A percentile compares a stretch with the other conserved stretches of the same genome.
Conservation (phyloP, 441 rosid genomes). For the Gossypium trilobum region DNA sequence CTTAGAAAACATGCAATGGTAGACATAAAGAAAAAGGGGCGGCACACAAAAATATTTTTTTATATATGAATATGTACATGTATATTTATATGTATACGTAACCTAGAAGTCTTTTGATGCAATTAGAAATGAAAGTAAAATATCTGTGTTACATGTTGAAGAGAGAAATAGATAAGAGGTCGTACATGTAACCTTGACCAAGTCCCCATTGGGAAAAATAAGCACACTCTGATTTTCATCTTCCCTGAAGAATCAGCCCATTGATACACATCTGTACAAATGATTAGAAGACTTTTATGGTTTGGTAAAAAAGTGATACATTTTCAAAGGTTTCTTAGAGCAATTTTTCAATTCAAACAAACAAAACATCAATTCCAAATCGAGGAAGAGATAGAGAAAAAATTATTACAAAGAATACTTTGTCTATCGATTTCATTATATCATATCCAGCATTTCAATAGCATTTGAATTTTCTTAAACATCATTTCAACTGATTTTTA, state of each 20-base stretch:
- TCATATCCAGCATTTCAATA: not conserved
- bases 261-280: constrained; percentile 58
- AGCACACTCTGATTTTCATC: constrained; percentile 74
- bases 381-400: not conserved
- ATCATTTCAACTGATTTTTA: not conserved
- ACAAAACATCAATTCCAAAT: not conserved
- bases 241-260: constrained; percentile 73
- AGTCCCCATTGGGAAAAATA: constrained; percentile 74
- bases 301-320: not conserved
- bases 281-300: constrained; percentile 8
- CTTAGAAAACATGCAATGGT: not conserved
- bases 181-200: constrained; percentile 58
- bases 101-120: not conserved
- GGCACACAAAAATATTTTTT: not conserved
- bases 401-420: not conserved
- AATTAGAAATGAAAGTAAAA: not conserved
- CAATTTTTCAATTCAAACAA: not conserved
- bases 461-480: not conserved
- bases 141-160: not conserved
- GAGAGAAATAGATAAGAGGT: constrained; percentile 16
- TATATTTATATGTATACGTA: not conserved
- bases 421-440: not conserved
- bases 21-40: not conserved
- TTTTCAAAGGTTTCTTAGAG: not conserved
- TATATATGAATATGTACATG: not conserved